Evolutionary conservation across 345 rosid species (phyloP).

Genomic region (Euphorbia peplus): DNA sequence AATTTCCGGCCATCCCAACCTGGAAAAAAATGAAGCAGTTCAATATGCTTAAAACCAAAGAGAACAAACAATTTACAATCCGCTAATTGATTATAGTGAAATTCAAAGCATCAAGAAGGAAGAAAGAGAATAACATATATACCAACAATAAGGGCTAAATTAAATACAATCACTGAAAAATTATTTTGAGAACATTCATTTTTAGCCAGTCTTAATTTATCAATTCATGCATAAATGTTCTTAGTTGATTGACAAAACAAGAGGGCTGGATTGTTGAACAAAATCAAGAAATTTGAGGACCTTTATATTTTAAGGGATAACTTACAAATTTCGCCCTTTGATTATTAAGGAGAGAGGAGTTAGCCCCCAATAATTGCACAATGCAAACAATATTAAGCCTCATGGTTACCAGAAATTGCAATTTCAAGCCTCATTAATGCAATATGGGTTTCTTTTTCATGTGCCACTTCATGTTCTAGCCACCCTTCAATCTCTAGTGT

Average conservation of each 20-base stretch:
- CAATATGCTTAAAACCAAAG: constrained; percentile 8
- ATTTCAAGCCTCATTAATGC: too few relatives aligned
- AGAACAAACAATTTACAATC: neutral
- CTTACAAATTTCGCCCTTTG: too few relatives aligned
- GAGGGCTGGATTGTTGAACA: neutral
- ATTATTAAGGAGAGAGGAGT: too few relatives aligned
- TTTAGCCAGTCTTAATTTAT: neutral
- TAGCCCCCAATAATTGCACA: too few relatives aligned
- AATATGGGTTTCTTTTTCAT: too few relatives aligned
- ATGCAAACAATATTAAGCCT: too few relatives aligned
- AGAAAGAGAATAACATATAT: neutral
- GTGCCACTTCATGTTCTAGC: too few relatives aligned
- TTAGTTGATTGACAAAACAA: neutral
- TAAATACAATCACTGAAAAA: neutral
- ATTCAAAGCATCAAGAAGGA: neutral
- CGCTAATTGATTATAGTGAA: neutral
- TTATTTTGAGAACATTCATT: neutral
- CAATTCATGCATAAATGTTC: neutral
- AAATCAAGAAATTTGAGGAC: neutral
- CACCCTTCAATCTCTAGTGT: too few relatives aligned
- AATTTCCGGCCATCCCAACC: constrained; percentile 91
- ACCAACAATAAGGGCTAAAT: neutral
- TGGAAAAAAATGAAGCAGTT: constrained; percentile 25
- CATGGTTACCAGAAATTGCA: too few relatives aligned
- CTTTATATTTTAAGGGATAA: neutral